phyloP scores from a whole-genome alignment of 2,329 filamentous ascomycete species.

The Colletotrichum orchidophilum region DNA sequence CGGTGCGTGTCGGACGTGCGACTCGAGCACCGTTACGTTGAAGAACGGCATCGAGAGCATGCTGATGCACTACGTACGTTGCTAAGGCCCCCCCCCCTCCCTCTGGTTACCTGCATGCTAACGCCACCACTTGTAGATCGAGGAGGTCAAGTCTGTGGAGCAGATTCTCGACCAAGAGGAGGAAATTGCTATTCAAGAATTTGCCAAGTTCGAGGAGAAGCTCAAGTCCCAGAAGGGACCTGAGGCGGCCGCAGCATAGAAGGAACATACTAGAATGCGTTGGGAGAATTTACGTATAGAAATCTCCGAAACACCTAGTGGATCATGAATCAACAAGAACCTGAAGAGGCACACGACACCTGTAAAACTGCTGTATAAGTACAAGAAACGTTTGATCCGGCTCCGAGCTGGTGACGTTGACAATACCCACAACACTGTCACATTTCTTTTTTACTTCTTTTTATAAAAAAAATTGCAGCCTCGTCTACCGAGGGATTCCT shows the following conservation, averaged over 20 bases:
- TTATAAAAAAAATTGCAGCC: conserved; percentile 13
- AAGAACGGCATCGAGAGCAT: conserved; percentile 99
- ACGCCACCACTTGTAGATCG: conserved; percentile 71
- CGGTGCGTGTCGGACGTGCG: conserved; percentile 94
- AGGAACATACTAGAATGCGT: background rate
- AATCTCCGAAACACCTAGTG: background rate
- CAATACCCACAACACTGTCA: conserved; percentile 21
- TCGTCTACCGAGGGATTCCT: background rate
- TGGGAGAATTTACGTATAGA: background rate
- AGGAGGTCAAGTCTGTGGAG: conserved; percentile 92
- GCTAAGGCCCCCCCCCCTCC: background rate
- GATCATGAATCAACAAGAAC: background rate
- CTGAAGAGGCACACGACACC: background rate
- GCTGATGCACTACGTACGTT: conserved; percentile 92
- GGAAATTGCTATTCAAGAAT: conserved; percentile 85
- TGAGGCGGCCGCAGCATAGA: conserved; percentile 22
- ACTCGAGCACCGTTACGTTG: conserved; percentile 94
- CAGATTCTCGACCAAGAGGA: conserved; percentile 94
- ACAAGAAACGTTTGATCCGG: background rate
- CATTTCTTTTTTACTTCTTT: too few species aligned
- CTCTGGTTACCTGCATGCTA: conserved; percentile 35
- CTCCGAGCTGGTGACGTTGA: conserved; percentile 2
- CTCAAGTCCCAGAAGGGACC: conserved; percentile 62
- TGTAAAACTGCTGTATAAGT: conserved; percentile 28
- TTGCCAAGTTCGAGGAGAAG: conserved; percentile 94